Conservation (phyloP, 2,329 filamentous ascomycete species). For the Colletotrichum kahawae region DNA sequence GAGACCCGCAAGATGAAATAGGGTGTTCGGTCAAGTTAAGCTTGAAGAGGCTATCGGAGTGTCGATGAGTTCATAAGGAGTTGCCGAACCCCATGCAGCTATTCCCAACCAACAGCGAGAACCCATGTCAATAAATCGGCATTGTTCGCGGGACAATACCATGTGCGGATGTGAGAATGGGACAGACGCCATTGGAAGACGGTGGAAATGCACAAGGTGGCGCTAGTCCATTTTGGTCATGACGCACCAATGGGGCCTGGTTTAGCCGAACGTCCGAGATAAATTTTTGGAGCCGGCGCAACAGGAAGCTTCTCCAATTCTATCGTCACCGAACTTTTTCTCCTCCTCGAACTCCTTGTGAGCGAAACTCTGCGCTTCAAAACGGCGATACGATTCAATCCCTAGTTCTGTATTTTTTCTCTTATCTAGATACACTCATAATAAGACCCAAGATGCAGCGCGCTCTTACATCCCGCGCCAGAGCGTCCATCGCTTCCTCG, state of each 20-base stretch:
- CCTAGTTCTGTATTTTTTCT: slow-evolving; percentile 33
- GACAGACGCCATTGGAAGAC: slow-evolving; percentile 40
- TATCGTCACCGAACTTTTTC: slow-evolving; percentile 26
- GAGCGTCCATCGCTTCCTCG: slow-evolving; percentile 80
- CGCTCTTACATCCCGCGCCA: slow-evolving; percentile 81
- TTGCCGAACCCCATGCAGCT: background rate
- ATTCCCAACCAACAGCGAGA: background rate
- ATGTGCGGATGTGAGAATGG: slow-evolving; percentile 21
- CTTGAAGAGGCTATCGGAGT: background rate
- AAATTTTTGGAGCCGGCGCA: slow-evolving; percentile 42
- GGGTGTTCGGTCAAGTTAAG: background rate
- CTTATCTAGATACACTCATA: slow-evolving; percentile 32
- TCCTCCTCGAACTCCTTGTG: slow-evolving; percentile 29
- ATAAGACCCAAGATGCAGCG: slow-evolving; percentile 80
- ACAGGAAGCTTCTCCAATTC: slow-evolving; percentile 18
- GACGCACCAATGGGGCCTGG: slow-evolving; percentile 36
- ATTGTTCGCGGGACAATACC: slow-evolving; percentile 4
- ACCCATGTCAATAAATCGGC: background rate
- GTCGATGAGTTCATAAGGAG: background rate
- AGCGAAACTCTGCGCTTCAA: slow-evolving; percentile 30
- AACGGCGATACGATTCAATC: slow-evolving; percentile 30
- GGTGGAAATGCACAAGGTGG: slow-evolving; percentile 34
- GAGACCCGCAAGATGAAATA: background rate
- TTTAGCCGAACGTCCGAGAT: slow-evolving; percentile 46
- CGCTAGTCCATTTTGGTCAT: slow-evolving; percentile 35